Percentiles rank a stretch among this genome's conserved stretches.
Conservation (phyloP, 768 basidiomycete species). For the Suillus variegatus region DNA sequence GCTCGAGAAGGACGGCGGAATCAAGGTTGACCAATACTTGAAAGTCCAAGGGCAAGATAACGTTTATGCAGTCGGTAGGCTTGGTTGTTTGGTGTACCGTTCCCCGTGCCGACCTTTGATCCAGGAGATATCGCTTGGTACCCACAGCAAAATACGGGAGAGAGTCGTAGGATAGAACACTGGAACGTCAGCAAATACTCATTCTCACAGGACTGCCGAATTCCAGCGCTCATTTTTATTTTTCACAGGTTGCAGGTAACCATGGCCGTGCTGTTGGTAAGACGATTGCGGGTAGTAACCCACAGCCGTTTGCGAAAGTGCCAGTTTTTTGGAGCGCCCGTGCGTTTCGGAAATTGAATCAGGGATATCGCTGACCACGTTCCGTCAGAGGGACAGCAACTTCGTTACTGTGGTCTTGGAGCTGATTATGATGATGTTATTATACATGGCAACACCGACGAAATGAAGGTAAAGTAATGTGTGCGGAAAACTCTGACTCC, state of each 20-base stretch:
- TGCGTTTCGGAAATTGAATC: constrained; percentile 36
- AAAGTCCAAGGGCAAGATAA: constrained; percentile 52
- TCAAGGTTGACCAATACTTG: constrained; percentile 76
- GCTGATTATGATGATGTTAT: constrained; percentile 73
- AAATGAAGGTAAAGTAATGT: constrained; percentile 63
- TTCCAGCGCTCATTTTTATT: neutral
- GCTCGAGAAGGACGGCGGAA: constrained; percentile 74
- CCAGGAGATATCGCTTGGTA: constrained; percentile 81
- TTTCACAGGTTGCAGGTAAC: constrained; percentile 74
- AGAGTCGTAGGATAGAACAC: constrained; percentile 73
- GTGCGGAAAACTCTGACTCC: neutral
- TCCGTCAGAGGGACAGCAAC: constrained; percentile 72
- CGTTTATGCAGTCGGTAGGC: constrained; percentile 69
- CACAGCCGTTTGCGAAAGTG: constrained; percentile 71
- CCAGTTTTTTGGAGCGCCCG: constrained; percentile 92
- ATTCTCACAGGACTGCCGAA: neutral
- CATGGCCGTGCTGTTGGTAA: constrained; percentile 83
- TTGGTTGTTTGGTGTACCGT: neutral
- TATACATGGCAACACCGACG: constrained; percentile 71
- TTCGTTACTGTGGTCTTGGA: constrained; percentile 82
- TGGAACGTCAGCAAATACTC: constrained; percentile 69
- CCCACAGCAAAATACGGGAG: constrained; percentile 58
- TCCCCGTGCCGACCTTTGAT: neutral
- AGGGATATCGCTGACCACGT: constrained; percentile 6
- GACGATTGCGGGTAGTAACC: constrained; percentile 63